A percentile compares a stretch with the other conserved stretches of the same genome.
phyloP scores from a whole-genome alignment of 805 yeast genomes.

The Nakazawaea holstii region DNA sequence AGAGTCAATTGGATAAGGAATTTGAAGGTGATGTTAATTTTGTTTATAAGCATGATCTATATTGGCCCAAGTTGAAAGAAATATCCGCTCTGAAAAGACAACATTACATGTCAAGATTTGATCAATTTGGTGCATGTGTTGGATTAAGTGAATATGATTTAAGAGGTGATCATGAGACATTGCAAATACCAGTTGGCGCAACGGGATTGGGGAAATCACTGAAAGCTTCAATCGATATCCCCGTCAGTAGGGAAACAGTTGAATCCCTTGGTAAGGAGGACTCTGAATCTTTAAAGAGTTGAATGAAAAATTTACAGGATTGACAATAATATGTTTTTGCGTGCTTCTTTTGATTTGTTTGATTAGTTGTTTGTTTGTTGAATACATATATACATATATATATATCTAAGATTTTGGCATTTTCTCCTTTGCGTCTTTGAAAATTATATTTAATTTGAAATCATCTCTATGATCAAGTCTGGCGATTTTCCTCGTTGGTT shows the following conservation, averaged over 20 bases:
- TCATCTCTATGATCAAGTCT: constrained; percentile 30
- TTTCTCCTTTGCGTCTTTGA: constrained; percentile 37
- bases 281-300: too few species aligned
- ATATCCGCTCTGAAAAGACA: constrained; percentile 54
- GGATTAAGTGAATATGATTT: constrained; percentile 85
- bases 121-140: constrained; percentile 61
- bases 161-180: constrained; percentile 28
- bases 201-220: neutral
- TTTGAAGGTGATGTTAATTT: constrained; percentile 87
- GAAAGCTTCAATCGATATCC: too few species aligned
- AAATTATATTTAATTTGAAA: constrained; percentile 36
- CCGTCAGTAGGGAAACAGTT: too few species aligned
- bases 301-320: too few species aligned
- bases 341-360: neutral
- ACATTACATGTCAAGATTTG: constrained; percentile 65
- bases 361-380: neutral
- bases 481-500: constrained; percentile 39
- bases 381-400: neutral
- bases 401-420: constrained; percentile 6
- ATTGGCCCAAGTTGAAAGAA: constrained; percentile 70
- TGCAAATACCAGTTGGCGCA: constrained; percentile 9
- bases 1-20: constrained; percentile 72
- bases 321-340: too few species aligned
- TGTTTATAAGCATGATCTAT: constrained; percentile 70
- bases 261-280: too few species aligned